Evolutionary conservation across 305 asterid genomes (phyloP), one percentile per base, ranked within the genome.

Genomic region (Rubia occidens): DNA sequence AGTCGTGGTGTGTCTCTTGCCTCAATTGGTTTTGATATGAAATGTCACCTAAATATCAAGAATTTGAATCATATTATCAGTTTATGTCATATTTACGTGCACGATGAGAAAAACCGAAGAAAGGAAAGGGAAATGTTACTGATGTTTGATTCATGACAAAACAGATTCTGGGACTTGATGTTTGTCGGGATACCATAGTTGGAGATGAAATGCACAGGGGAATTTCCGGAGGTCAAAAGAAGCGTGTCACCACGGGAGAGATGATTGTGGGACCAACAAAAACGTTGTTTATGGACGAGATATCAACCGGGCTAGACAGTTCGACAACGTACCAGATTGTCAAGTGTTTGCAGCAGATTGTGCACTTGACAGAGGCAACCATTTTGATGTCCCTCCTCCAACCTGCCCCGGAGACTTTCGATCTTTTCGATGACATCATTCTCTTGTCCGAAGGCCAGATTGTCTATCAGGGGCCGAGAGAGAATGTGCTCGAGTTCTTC

Each of bases 221-320:
- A 73, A 92, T 92, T 64, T 92, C 98, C n/a, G 98, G 98, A 5
- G 97, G 97, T 21, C 97, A 91, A 69, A 91, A 89, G 76, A 91
- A 91, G 71, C 89, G 98, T 26, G 96, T 92, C 66, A 92, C 98
- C 0, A 92, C 98, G 76, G 91, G 91, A 11, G 91, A 86, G 78
- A 86, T 86, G 85, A 66, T 84, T 29, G 87, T 86, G 55, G 89
- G 91, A 60, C 91, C 89, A 62, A 76, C 87, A 17, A 86, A 81
- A 69, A 76, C 86, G n/a, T 60, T 86, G 29, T 82, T 86, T 18
- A 86, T 86, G 91, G 91, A 86, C 58, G 91, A 86, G 74, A 86
- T 86, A 76, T 86, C 89, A 26, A 86, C 89, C 1, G 91, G 91
- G 17, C 78, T 86, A 40, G 91, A 86, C 77, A 86, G 89, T 68